Conservation (phyloP, 345 rosid genomes). For the Iberis pinnata region DNA sequence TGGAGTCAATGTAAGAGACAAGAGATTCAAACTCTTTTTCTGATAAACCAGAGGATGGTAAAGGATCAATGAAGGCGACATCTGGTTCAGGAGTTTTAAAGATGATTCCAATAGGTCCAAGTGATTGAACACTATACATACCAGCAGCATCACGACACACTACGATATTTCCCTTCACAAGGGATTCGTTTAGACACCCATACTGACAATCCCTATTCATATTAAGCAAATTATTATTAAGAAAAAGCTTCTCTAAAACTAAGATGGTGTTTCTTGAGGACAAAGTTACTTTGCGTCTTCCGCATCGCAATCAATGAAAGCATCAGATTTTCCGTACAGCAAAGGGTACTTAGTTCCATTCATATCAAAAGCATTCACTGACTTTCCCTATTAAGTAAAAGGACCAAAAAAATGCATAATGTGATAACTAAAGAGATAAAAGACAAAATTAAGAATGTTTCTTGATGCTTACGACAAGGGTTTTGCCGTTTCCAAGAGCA, state of each 20-base stretch:
- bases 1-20: constrained; percentile 27
- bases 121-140: constrained; percentile 8
- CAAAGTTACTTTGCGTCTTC: not conserved
- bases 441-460: not conserved
- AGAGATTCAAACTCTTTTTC: not conserved
- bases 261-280: too few species aligned
- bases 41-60: constrained; percentile 12
- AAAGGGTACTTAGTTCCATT: constrained; percentile 30
- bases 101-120: constrained; percentile 5
- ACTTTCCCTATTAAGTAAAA: constrained; percentile 30
- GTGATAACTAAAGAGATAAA: not conserved
- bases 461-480: constrained; percentile 38
- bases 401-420: not conserved
- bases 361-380: constrained; percentile 31
- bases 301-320: not conserved
- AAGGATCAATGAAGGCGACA: not conserved
- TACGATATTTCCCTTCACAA: constrained; percentile 30
- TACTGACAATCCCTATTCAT: not conserved
- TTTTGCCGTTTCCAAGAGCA: constrained; percentile 36
- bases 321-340: constrained; percentile 2
- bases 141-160: not conserved
- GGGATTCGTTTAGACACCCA: not conserved
- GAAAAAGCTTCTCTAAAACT: too few species aligned
- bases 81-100: not conserved
- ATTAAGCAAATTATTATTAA: too few species aligned